Percentiles rank a stretch among this genome's conserved stretches.
These are phyloP conservation scores for Triticum timopheevii DNA, from an alignment of 176 grass and related monocot species.

Conservation along the genomic window DNA sequence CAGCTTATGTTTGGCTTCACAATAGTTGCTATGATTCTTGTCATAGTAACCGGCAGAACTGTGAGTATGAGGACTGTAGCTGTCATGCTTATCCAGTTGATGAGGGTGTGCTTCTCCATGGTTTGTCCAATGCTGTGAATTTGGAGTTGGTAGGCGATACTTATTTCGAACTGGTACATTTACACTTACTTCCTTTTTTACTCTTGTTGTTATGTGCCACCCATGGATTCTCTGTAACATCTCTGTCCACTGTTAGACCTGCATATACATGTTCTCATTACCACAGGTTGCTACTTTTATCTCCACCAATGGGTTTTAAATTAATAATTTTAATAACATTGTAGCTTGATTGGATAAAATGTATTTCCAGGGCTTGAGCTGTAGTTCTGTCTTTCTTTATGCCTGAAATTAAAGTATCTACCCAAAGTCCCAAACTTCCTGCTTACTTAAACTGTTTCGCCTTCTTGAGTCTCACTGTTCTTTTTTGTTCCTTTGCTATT, in stretches of 20 bases:
- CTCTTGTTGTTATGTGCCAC: background rate
- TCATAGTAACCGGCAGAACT: background rate
- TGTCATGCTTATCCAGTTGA: background rate
- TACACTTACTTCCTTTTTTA: background rate
- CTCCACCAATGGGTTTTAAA: no score
- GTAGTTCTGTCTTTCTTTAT: no score
- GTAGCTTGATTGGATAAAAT: no score
- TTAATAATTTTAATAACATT: no score
- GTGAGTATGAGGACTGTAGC: background rate
- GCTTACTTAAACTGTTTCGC: background rate
- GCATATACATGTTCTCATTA: no score
- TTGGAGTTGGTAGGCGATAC: background rate
- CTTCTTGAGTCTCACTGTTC: background rate
- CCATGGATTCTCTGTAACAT: no score
- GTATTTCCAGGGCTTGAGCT: no score
- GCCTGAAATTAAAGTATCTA: background rate
- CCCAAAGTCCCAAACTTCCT: background rate
- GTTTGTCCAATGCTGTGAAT: background rate
- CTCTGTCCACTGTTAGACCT: no score
- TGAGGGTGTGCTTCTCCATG: background rate
- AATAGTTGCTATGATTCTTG: background rate
- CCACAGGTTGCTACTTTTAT: background rate
- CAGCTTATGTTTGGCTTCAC: background rate
- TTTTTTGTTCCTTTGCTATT: background rate
- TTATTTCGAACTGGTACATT: background rate